Evolutionary conservation across 495 filamentous ascomycete species (phyloP), one percentile per base, ranked within the genome.

Genomic region (Penicillium odoratum): DNA sequence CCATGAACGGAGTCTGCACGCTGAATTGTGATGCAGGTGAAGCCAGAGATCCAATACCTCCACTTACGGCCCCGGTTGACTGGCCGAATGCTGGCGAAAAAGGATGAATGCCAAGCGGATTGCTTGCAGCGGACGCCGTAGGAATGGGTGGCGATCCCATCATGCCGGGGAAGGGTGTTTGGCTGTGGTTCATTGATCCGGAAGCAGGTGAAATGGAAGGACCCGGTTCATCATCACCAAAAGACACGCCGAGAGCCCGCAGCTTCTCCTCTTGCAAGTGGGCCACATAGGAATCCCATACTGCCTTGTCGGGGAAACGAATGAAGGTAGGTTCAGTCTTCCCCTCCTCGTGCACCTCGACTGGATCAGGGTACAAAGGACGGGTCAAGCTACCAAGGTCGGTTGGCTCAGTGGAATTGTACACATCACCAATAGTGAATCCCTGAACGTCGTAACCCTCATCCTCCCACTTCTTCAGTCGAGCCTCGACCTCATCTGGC

Each of bases 181-280:
- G 59, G 10, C 80, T 73, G 55, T 83, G 83, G 62, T 82, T 87
- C 60, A 85, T 86, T 21, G 81, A 81, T 25, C 81, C 85, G 2
- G 88, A 81, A 29, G 86, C 88, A 34, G 92, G 92, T 13, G 91
- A 94, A 64, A 91, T 88, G 9, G 90, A 78, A 11, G 82, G 80
- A 40, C 70, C 70, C 15, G 83, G 78, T 28, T 93, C 88, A 9
- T 90, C 87, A 45, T 88, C 87, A 25, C 85, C 88, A 53, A 88
- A 79, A 16, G 81, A 88, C 3, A 97, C 94, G 45, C 94, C 94
- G 46, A 98, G 80, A 49, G 92, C 91, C 34, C 90, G 85, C 42
- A 98, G 79, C 74, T 96, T 98, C 57, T 92, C 89, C 72, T 98
- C 94, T 64, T 87, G 86, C 51, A 97, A 70, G 51, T 83, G 81